phyloP scores from a whole-genome alignment of 148 eudicot species.

The Heliamphora exappendiculata region DNA sequence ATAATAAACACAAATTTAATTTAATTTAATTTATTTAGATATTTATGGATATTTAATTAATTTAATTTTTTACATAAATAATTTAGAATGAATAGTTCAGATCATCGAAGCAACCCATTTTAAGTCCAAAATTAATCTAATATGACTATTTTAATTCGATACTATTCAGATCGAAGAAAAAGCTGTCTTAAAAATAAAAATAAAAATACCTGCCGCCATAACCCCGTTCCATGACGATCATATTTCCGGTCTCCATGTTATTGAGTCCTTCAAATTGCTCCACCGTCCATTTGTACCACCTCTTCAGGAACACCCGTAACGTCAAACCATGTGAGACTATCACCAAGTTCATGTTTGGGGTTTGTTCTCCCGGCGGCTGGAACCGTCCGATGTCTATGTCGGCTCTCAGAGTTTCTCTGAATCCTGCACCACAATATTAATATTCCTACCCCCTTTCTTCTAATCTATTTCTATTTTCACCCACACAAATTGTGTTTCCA shows the following conservation, averaged over 20 bases:
- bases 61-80: too few species aligned
- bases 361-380: conserved; percentile 45
- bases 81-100: background rate
- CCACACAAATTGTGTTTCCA: too few species aligned
- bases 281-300: conserved; percentile 59
- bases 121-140: background rate
- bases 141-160: too few species aligned
- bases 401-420: conserved; percentile 45
- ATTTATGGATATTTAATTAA: too few species aligned
- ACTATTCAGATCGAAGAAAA: too few species aligned
- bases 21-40: too few species aligned
- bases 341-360: conserved; percentile 47
- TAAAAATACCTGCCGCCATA: conserved; percentile 37
- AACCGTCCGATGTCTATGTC: conserved; percentile 46
- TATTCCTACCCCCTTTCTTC: too few species aligned
- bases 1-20: too few species aligned
- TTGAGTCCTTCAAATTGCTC: conserved; percentile 46
- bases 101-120: background rate
- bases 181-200: too few species aligned
- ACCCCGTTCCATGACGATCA: conserved; percentile 51
- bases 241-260: conserved; percentile 33
- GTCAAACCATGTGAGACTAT: conserved; percentile 52
- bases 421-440: conserved; percentile 25
- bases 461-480: too few species aligned
- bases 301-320: conserved; percentile 41